Evolutionary conservation across 495 filamentous ascomycete genomes (phyloP).

Genomic region (Tuber calosporum): DNA sequence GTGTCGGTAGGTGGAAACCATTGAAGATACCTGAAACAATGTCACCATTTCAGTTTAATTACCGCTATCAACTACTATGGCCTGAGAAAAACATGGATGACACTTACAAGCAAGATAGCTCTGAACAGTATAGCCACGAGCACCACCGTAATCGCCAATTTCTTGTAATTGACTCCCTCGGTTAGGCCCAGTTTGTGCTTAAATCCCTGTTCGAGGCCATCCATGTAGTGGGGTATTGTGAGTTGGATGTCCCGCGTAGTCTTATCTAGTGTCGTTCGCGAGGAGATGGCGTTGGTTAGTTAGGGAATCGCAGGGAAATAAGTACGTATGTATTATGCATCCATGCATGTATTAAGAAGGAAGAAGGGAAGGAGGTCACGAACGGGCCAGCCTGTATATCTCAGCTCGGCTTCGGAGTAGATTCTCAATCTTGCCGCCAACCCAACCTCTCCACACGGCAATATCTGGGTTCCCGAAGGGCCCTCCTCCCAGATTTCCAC

Average conservation of each 20-base stretch:
- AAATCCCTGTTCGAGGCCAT: background rate
- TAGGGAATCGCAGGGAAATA: background rate
- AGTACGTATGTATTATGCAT: background rate
- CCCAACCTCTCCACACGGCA: background rate
- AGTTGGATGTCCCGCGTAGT: background rate
- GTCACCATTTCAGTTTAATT: no score
- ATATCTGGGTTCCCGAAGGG: background rate
- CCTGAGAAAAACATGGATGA: no score
- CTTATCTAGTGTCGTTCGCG: background rate
- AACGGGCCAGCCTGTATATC: background rate
- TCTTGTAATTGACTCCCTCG: background rate
- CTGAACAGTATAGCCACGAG: background rate
- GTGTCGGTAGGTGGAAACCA: no score
- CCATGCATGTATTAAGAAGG: background rate
- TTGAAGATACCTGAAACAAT: no score
- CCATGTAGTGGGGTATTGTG: background rate
- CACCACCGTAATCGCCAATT: background rate
- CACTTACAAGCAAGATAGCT: background rate
- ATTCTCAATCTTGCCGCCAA: background rate
- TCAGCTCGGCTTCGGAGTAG: background rate
- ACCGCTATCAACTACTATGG: no score
- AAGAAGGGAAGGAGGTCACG: background rate
- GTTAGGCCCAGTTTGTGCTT: background rate
- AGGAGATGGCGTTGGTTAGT: background rate
- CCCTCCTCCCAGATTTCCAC: background rate